phyloP scores from a whole-genome alignment of 495 filamentous ascomycete species.

The Thozetella sp. region DNA sequence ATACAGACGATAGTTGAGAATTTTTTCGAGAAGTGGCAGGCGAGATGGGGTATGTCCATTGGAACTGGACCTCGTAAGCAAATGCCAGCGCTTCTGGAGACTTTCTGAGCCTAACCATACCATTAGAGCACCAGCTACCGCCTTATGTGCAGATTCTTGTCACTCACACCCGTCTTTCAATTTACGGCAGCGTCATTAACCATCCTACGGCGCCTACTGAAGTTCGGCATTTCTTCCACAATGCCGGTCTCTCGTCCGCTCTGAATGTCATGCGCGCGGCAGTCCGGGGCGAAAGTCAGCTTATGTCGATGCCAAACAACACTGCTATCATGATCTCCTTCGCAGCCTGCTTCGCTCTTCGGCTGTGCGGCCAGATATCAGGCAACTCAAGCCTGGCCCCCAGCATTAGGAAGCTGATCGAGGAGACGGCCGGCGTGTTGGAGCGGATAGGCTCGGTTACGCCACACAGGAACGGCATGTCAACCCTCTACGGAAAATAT shows the following conservation, averaged over 20 bases:
- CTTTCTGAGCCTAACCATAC: neutral
- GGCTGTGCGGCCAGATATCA: slow-evolving; percentile 59
- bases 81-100: neutral
- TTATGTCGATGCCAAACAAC: slow-evolving; percentile 78
- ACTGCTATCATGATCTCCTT: slow-evolving; percentile 80
- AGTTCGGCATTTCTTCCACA: slow-evolving; percentile 71
- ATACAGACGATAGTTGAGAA: slow-evolving; percentile 62
- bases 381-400: slow-evolving; percentile 64
- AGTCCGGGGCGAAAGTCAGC: slow-evolving; percentile 67
- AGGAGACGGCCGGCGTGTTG: slow-evolving; percentile 68
- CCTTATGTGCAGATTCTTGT: slow-evolving; percentile 76
- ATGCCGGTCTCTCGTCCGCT: slow-evolving; percentile 67
- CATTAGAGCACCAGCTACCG: slow-evolving; percentile 58
- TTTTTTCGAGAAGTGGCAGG: slow-evolving; percentile 65
- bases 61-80: slow-evolving; percentile 55
- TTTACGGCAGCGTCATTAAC: slow-evolving; percentile 75
- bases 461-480: slow-evolving; percentile 64
- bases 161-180: slow-evolving; percentile 71
- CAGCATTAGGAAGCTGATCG: slow-evolving; percentile 67
- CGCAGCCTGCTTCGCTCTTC: slow-evolving; percentile 69
- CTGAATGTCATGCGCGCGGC: slow-evolving; percentile 74
- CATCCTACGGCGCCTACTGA: slow-evolving; percentile 70
- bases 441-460: slow-evolving; percentile 68
- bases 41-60: slow-evolving; percentile 61
- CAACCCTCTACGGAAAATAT: slow-evolving; percentile 63